These are phyloP conservation scores for Wallacemonas rigidus DNA, from an alignment of 208 protist genomes.

Conservation along the genomic window DNA sequence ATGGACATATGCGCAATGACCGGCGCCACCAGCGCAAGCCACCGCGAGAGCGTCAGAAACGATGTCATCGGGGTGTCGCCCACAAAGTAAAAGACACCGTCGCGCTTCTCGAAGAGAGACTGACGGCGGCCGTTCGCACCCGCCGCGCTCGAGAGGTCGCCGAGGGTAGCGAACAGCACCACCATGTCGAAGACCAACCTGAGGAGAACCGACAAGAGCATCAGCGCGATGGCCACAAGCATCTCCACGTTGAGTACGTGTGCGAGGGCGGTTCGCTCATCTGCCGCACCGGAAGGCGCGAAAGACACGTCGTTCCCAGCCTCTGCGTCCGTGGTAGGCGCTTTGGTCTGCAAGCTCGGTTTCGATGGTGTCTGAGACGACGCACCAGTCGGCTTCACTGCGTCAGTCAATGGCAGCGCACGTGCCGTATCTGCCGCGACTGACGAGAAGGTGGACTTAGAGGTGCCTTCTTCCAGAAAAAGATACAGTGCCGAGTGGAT, in stretches of 20 bases:
- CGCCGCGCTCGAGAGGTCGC: background rate
- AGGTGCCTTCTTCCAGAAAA: conserved; percentile 28
- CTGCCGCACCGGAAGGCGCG: background rate
- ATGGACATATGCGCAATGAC: conserved; percentile 68
- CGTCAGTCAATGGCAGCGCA: background rate
- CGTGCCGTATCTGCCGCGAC: background rate
- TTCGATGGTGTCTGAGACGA: conserved; percentile 10
- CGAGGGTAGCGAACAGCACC: background rate
- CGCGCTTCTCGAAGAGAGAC: conserved; percentile 15
- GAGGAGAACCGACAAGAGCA: conserved; percentile 47
- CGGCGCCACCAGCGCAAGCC: conserved; percentile 44
- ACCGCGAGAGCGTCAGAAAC: conserved; percentile 29
- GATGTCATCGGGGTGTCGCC: conserved; percentile 11
- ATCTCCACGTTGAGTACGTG: conserved; percentile 71
- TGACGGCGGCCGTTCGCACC: background rate
- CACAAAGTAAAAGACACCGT: conserved; percentile 21
- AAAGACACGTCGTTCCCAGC: too few relatives aligned
- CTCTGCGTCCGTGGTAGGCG: too few relatives aligned
- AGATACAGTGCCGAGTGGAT: conserved; percentile 69
- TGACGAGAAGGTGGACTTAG: too few relatives aligned
- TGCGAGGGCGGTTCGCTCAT: conserved; percentile 21
- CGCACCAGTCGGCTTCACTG: background rate
- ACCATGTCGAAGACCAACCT: conserved; percentile 52
- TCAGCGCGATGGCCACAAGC: conserved; percentile 55
- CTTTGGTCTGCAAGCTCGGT: background rate